phyloP scores from a whole-genome alignment of 768 basidiomycete species.

The Dentipellis sp. region DNA sequence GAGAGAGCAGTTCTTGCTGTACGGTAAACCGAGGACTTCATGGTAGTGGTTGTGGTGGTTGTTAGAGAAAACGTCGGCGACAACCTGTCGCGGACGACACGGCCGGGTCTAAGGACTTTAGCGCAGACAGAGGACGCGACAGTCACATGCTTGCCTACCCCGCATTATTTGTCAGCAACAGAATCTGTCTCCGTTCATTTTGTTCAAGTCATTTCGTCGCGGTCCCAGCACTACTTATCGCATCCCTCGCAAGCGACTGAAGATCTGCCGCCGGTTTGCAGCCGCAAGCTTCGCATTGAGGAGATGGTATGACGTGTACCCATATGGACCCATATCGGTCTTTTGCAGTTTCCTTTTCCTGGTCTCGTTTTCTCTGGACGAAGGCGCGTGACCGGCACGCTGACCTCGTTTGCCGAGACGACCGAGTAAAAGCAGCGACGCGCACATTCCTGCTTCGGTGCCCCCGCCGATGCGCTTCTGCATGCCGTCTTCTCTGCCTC shows the following conservation, averaged over 20 bases:
- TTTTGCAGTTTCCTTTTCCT: no score
- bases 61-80: not conserved
- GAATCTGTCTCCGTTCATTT: not conserved
- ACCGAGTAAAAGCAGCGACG: not conserved
- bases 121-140: not conserved
- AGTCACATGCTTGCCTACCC: not conserved
- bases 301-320: not conserved
- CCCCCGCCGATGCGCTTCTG: not conserved
- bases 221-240: no score
- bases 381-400: no score
- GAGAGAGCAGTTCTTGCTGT: not conserved
- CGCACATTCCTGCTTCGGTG: not conserved
- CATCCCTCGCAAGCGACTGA: no score
- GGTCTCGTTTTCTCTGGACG: no score
- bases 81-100: not conserved
- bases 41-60: constrained; percentile 13
- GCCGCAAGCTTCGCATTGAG: no score
- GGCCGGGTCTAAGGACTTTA: not conserved
- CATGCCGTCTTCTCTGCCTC: not conserved
- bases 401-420: not conserved
- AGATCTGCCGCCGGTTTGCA: no score
- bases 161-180: not conserved
- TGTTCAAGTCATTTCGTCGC: not conserved
- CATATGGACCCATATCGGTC: not conserved
- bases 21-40: not conserved